These are phyloP conservation scores for Paraglomus brasilianum DNA, from an alignment of 192 early-diverging fungal species.

Conservation along the genomic window DNA sequence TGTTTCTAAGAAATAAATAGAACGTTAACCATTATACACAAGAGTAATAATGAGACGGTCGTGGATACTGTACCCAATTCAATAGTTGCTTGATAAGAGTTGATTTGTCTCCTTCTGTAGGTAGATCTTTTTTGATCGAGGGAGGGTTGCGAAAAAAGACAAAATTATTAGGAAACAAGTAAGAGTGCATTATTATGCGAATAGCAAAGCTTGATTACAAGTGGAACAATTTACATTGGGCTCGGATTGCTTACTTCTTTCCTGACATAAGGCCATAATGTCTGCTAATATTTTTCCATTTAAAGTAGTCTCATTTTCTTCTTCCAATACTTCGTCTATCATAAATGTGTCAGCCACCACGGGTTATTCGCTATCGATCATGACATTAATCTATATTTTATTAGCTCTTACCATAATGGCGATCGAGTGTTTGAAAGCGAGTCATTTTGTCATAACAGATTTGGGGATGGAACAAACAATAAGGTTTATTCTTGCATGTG, in stretches of 20 bases:
- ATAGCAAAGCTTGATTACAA: neutral
- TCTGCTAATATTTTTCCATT: slow-evolving; percentile 67
- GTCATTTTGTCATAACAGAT: slow-evolving; percentile 12
- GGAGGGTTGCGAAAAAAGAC: neutral
- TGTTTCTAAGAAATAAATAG: slow-evolving; percentile 45
- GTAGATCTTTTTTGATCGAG: slow-evolving; percentile 46
- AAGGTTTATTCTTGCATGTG: too few species aligned
- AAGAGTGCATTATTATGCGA: neutral
- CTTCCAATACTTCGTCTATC: slow-evolving; percentile 38
- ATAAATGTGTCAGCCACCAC: neutral
- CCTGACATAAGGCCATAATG: slow-evolving; percentile 68
- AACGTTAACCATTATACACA: neutral
- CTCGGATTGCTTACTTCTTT: slow-evolving; percentile 54
- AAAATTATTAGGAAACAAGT: neutral
- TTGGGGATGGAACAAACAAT: neutral
- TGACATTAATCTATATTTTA: neutral
- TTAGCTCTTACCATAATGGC: slow-evolving; percentile 16
- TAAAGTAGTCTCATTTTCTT: slow-evolving; percentile 57
- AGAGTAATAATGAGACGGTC: neutral
- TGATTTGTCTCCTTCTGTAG: slow-evolving; percentile 62
- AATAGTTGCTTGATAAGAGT: slow-evolving; percentile 58
- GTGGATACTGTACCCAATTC: slow-evolving; percentile 53
- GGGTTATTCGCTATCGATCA: neutral
- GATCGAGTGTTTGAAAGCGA: slow-evolving; percentile 28
- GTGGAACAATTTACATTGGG: neutral